Base-by-base conservation (phyloP, 1,139 yeast species). In the Taphrina pruni region DNA sequence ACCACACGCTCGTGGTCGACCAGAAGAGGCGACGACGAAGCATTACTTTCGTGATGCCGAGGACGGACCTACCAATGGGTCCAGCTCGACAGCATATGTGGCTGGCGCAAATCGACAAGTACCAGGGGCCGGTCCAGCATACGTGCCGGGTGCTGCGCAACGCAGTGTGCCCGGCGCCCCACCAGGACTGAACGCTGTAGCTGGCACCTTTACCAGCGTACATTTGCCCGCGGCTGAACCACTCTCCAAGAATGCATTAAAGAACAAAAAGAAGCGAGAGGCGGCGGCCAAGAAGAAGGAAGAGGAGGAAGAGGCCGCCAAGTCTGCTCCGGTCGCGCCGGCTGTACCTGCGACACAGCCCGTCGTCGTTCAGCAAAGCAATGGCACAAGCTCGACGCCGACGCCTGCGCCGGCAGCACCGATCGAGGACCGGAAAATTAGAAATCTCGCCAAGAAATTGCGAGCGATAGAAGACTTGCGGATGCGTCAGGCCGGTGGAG, bases 391-490 rank as follows among this genome's bases (percentile, higher is more conserved):
- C 9, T 11, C 32, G 36, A 26, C 54, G 36, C 21, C 54, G n/a
- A 2, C 54, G 9, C 45, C 26, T 7, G 20, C 61, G 6, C 65
- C 71, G 20, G 67, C 71, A 6, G 72, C 75, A 26, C 73, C 74
- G 39, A 76, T 75, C 12, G 72, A 77, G 8, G 98, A 94, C 75
- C 94, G 93, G 83, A 92, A 92, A 80, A 88, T 91, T 73, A 86
- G 99, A 77, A 88, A 96, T 36, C 84, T 94, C 77, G 84, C 93
- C 78, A 94, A 94, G 82, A 95, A 95, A 80, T 84, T 94, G 73
- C 86, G 98, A 76, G 98, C 99, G 14, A 94, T 94, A 74, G 97
- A 93, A 78, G 87, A 87, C 66, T 85, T 95, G 76, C 93, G 93
- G 79, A 86, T 86, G 83, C 89, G 93, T 77, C 94, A 90, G 79